A percentile compares a stretch with the other conserved stretches of the same genome.
phyloP scores from a whole-genome alignment of 495 filamentous ascomycete species.

The Neohortaea acidophila region DNA sequence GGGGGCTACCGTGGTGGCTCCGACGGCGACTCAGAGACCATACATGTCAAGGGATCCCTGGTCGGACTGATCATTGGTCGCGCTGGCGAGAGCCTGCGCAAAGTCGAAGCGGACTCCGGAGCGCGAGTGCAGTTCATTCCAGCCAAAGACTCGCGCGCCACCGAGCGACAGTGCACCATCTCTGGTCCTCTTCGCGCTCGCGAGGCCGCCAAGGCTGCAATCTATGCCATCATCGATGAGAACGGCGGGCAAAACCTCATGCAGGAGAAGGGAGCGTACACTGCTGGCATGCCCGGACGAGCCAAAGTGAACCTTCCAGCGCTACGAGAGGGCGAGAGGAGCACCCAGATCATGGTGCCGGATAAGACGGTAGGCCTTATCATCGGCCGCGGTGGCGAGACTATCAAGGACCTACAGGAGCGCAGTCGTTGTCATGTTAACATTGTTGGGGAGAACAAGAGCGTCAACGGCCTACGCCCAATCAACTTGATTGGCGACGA shows the following conservation, averaged over 20 bases:
- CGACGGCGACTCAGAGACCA: constrained; percentile 51
- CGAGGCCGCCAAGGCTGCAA: constrained; percentile 54
- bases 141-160: constrained; percentile 45
- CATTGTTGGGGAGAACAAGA: constrained; percentile 74
- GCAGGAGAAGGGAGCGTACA: constrained; percentile 20
- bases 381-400: constrained; percentile 72
- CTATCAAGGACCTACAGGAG: constrained; percentile 79
- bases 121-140: constrained; percentile 71
- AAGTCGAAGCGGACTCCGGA: constrained; percentile 58
- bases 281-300: constrained; percentile 12
- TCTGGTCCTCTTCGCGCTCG: constrained; percentile 50
- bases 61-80: constrained; percentile 76
- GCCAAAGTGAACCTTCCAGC: constrained; percentile 36
- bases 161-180: constrained; percentile 63
- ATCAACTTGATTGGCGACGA: constrained; percentile 68
- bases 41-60: constrained; percentile 59
- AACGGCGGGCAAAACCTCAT: constrained; percentile 45
- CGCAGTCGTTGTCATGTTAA: constrained; percentile 76
- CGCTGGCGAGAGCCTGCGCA: constrained; percentile 65
- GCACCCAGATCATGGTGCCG: constrained; percentile 75
- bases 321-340: constrained; percentile 55
- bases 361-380: constrained; percentile 75
- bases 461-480: constrained; percentile 64
- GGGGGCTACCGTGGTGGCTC: constrained; percentile 6
- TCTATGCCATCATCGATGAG: constrained; percentile 68